A percentile compares a stretch with the other conserved stretches of the same genome.
Conservation (phyloP, 2,329 filamentous ascomycete species). For the Ascosphaera apis region DNA sequence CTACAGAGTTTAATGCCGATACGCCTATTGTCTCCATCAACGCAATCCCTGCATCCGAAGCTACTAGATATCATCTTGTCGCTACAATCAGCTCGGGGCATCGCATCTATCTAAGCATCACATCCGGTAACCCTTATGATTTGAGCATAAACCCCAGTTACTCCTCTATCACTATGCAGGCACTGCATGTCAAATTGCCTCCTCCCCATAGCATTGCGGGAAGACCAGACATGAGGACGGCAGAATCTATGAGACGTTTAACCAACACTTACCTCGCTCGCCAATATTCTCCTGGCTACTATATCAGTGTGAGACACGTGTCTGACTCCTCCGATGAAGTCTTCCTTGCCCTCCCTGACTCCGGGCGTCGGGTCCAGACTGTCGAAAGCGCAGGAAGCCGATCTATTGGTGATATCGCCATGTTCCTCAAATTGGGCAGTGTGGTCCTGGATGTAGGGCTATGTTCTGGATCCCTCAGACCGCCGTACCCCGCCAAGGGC, state of each 20-base stretch:
- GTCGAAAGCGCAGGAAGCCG: constrained; percentile 28
- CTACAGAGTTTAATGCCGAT: constrained; percentile 45
- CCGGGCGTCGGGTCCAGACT: constrained; percentile 49
- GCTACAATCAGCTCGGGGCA: constrained; percentile 79
- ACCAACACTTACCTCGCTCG: constrained; percentile 14
- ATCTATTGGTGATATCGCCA: constrained; percentile 56
- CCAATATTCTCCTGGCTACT: constrained; percentile 68
- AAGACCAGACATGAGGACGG: constrained; percentile 3
- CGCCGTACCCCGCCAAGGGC: constrained; percentile 46
- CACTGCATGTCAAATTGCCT: constrained; percentile 91
- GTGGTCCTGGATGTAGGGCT: constrained; percentile 57
- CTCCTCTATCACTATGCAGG: constrained; percentile 82
- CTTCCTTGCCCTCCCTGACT: constrained; percentile 72
- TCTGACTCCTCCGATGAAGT: constrained; percentile 31
- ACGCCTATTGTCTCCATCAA: constrained; percentile 66
- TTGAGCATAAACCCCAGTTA: constrained; percentile 35
- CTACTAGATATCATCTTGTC: constrained; percentile 67
- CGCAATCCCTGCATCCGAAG: constrained; percentile 62
- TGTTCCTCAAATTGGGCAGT: constrained; percentile 54
- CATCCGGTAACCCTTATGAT: constrained; percentile 38
- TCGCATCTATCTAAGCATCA: constrained; percentile 77
- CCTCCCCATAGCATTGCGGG: constrained; percentile 26
- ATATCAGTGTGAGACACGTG: constrained; percentile 42
- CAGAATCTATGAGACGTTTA: constrained; percentile 6
- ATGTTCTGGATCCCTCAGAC: constrained; percentile 45